Base-by-base conservation (phyloP, 2,329 filamentous ascomycete genomes). In the Aspergillus terreus region DNA sequence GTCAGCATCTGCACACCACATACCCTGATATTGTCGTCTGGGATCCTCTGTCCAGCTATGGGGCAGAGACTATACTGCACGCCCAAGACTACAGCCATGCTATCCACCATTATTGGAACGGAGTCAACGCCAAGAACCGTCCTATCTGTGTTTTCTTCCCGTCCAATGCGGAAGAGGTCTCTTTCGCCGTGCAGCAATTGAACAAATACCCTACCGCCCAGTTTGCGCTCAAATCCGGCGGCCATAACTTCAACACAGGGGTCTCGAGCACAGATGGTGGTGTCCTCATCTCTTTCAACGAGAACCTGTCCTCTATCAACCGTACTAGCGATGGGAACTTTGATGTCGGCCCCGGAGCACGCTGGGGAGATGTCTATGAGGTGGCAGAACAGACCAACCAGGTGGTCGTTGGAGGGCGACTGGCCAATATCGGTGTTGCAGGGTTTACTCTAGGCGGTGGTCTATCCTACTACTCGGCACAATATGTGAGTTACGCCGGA, bases 401-500 rank as follows among this genome's bases (percentile, higher is more conserved):
- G 27, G 50, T 55, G 3, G 43, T 50, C 1, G 53, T 55, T 14
- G 50, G 53, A 4, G 53, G 53, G 2, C 50, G 53, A 12, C 47
- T 55, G 11, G 47, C 42, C 7, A 55, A 55, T 19, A 55, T 55
- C 6, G 53, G 53, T 2, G 53, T 55, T 1, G 50, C 41, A 17
- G 53, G 53, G 1, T 50, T 50, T 23, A 47, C 44, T 4, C 47
- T 52, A 7, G 53, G 53, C 11, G 53, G 53, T 2, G 50, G 53
- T 1, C 23, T 55, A 11, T 55, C 53, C n/a, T 55, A 55, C 47
- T 55, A 52, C 47, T 55, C 53, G 3, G 53, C 53, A 7, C 53
- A 55, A 55, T 55, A 55, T 27, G 53, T 55, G 45, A 33, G 32
- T 41, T 4, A 21, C 12, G 1, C 17, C 21, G 11, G 15, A 35